Evolutionary conservation across 1,139 yeast genomes (phyloP), one percentile per base, ranked within the genome.

Genomic region (Debaryomycetaceae sp.): DNA sequence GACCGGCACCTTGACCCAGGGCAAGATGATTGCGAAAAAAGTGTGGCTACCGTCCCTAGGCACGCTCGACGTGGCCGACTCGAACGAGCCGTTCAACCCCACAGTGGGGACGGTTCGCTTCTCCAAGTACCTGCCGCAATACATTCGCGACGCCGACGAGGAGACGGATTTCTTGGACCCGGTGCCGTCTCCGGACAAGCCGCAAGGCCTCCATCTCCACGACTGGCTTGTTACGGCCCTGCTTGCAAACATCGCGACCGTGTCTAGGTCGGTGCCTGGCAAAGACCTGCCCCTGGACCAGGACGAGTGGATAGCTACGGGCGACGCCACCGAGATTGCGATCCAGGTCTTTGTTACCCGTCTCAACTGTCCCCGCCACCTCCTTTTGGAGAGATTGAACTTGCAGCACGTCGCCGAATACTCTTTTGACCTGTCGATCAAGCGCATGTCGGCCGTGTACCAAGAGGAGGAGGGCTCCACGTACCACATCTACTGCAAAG

Each of bases 1-100:
- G 39, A 68, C 75, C 7, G 75, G 75, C 26, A 68, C 75, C 6
- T 52, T 68, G 36, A 68, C 75, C 10, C 59, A 61, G 35, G 71
- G 71, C 33, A 58, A 61, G 31, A 68, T 68, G 73, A 47, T 56
- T 39, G 72, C 67, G 6, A 58, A 45, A 32, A 54, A 48, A 36
- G 54, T 45, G 8, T 53, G 57, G 60, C 38, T 47, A 28, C 68
- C 68, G 15, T 47, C 53, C 3, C 53, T 58, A 22, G 60, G 58
- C 4, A 55, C 60, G 6, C 44, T 43, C 27, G 48, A 54, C 27
- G 58, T 58, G 30, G 44, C 45, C 23, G 53, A 55, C 29, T 37
- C 56, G 22, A 44, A 59, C 41, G 51, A 62, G 29, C 59, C 71
- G 2, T 62, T 64, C 37, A 66, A 65, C 41, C 65, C 72, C 12